Evolutionary conservation across 768 basidiomycete genomes (phyloP).

Genomic region (Pisolithus microcarpus): DNA sequence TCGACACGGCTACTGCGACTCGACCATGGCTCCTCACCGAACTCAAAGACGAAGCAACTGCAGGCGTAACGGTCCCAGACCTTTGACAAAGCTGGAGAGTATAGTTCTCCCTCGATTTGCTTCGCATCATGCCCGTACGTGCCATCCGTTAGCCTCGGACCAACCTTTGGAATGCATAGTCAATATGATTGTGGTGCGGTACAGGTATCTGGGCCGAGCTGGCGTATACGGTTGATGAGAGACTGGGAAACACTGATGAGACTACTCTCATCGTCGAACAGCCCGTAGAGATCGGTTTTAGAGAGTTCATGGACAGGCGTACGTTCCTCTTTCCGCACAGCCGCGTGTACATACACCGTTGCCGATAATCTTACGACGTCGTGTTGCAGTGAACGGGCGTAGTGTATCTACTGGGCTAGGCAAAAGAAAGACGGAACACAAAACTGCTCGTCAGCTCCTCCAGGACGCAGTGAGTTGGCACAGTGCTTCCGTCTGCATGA

Average conservation of each 20-base stretch:
- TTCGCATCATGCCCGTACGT: not conserved
- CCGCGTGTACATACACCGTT: too few species aligned
- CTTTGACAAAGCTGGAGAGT: not conserved
- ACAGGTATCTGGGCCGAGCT: conserved; percentile 22
- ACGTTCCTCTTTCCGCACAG: not conserved
- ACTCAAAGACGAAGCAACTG: not conserved
- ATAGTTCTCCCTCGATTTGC: not conserved
- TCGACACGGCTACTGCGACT: too few species aligned
- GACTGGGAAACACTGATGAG: not conserved
- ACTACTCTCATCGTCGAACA: not conserved
- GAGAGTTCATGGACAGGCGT: conserved; percentile 25
- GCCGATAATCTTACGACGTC: not conserved
- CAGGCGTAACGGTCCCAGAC: too few species aligned
- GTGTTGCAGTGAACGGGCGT: conserved; percentile 17
- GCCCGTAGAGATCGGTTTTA: conserved; percentile 18
- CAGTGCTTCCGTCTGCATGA: not conserved
- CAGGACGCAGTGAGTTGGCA: conserved; percentile 14
- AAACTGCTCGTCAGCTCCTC: conserved; percentile 19
- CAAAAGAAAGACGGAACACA: conserved; percentile 15
- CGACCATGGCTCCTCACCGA: not conserved
- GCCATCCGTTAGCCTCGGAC: not conserved
- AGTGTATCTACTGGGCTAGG: conserved; percentile 13
- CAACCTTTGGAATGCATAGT: not conserved
- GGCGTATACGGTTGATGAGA: conserved; percentile 17
- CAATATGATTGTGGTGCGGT: not conserved